Evolutionary conservation across 2,329 filamentous ascomycete genomes (phyloP), one percentile per base, ranked within the genome.

Genomic region (Colletotrichum musicola): DNA sequence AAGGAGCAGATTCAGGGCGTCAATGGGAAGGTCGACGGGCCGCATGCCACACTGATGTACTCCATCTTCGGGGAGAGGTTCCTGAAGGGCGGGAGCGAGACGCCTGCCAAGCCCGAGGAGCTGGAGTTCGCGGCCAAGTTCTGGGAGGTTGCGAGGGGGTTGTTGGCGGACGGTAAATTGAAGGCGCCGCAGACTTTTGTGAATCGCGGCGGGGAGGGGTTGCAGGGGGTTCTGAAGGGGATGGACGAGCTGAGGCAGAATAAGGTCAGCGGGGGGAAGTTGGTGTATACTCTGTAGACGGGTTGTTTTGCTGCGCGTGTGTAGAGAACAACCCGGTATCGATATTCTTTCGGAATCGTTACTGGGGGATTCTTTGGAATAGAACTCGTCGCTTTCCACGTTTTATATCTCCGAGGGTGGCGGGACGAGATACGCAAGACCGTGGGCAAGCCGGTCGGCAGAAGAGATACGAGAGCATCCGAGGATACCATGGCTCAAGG

Each of bases 1-100:
- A 78, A 82, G 40, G 76, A 80, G 0, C 77, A 35, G 30, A 35
- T 85, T 14, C 71, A 77, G 30, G 81, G 82, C 49, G 80, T 85
- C 35, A 83, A 84, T 71, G 75, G 78, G 22, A 78, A 77, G 27
- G 73, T 79, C 10, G 69, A 77, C 18, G 72, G 25, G 4, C 42
- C 73, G 7, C 64, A 70, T 6, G 50, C 61, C 12, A 81, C 80
- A 2, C 61, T 84, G 3, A 80, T 73, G 1, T 85, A 84, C 72
- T 80, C 80, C 6, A 75, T 77, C 4, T 69, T 84, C 4, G 82
- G 81, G 16, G 79, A 81, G 68, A 44, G 44, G 2, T 81, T 79
- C 5, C 16, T 35, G 68, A 27, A 62, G 13, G 74, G 73, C 6
- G 64, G 71, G 25, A 38, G 64, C 4, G 58, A 67, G 6, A 58